Evolutionary conservation across 805 yeast genomes (phyloP).

Genomic region (Wickerhamomyces canadensis): DNA sequence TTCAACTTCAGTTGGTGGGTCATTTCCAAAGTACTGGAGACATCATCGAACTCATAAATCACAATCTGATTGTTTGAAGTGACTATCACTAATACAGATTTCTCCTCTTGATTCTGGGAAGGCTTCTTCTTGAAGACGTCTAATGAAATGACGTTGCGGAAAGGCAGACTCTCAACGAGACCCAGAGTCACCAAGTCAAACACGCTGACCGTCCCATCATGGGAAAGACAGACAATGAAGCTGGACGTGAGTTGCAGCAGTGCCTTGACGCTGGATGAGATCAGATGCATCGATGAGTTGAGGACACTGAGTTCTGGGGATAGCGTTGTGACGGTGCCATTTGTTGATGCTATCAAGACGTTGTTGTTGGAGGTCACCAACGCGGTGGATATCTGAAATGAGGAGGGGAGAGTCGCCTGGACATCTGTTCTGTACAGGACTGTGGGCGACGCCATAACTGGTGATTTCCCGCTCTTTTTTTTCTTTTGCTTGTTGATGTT

Average conservation of each 20-base stretch:
- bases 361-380: neutral
- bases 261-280: neutral
- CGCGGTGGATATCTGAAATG: neutral
- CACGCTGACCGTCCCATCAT: slow-evolving; percentile 3
- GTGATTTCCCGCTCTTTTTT: no score
- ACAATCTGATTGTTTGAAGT: slow-evolving; percentile 13
- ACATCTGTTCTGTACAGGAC: neutral
- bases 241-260: neutral
- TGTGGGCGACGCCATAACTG: neutral
- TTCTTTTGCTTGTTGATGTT: neutral
- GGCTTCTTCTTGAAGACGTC: slow-evolving; percentile 4
- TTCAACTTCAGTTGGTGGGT: slow-evolving; percentile 21
- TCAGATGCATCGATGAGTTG: neutral
- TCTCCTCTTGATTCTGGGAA: no score
- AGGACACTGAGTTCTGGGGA: neutral
- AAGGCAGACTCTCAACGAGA: slow-evolving; percentile 14
- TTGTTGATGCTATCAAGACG: neutral
- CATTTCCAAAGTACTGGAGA: slow-evolving; percentile 19
- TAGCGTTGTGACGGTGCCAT: neutral
- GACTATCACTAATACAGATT: slow-evolving; percentile 8
- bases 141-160: slow-evolving; percentile 9
- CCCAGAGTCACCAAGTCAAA: slow-evolving; percentile 1
- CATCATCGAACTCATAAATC: slow-evolving; percentile 10
- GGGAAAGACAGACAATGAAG: neutral
- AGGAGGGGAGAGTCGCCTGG: neutral